phyloP scores from a whole-genome alignment of 768 basidiomycete genomes.

The Lentinula sp. region DNA sequence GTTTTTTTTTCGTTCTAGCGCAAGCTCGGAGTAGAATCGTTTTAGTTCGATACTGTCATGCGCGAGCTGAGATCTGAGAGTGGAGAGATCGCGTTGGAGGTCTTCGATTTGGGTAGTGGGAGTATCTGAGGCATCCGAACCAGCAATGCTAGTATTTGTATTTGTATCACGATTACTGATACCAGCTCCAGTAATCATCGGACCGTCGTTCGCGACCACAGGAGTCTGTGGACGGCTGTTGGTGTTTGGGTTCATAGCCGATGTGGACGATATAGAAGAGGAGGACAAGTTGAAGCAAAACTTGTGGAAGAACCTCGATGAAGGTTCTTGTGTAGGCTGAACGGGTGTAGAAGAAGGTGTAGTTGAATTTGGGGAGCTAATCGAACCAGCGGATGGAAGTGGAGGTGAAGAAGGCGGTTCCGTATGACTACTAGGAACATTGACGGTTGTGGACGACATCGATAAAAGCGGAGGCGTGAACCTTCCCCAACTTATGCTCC shows the following conservation, averaged over 20 bases:
- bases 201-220: background rate
- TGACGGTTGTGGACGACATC: background rate
- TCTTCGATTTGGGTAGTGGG: background rate
- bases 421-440: background rate
- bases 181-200: background rate
- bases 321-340: conserved; percentile 29
- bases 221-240: background rate
- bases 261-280: conserved; percentile 12
- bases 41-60: background rate
- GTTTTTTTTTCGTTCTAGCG: conserved; percentile 40
- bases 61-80: background rate
- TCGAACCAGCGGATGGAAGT: conserved; percentile 12
- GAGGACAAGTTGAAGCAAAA: conserved; percentile 52
- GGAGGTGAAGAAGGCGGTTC: conserved; percentile 1
- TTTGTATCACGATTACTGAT: conserved; percentile 6
- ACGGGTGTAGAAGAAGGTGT: conserved; percentile 14
- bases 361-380: conserved; percentile 19
- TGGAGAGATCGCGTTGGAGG: background rate
- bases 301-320: conserved; percentile 55
- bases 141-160: conserved; percentile 1
- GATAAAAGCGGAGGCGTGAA: conserved; percentile 28
- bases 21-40: conserved; percentile 19
- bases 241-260: background rate
- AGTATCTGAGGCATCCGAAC: too few relatives aligned
- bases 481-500: conserved; percentile 75